Evolutionary conservation across 2,329 filamentous ascomycete genomes (phyloP).

Genomic region (Colletotrichum lini): DNA sequence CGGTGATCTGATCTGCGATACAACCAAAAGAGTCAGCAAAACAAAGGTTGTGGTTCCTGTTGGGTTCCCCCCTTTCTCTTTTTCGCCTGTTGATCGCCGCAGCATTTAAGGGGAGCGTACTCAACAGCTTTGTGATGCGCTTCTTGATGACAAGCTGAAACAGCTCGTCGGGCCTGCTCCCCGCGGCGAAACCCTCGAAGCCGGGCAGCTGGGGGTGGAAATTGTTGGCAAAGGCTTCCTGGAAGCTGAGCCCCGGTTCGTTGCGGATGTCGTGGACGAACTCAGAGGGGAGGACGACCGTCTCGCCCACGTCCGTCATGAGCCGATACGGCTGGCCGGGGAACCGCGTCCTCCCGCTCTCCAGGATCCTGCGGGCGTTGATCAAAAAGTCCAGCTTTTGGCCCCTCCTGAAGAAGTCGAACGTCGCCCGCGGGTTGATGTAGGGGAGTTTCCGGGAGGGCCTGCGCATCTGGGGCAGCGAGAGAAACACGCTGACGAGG

Average conservation of each 20-base stretch:
- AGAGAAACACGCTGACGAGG: not conserved
- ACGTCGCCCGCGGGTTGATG: constrained; percentile 5
- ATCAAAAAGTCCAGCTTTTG: constrained; percentile 6
- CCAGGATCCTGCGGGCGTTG: constrained; percentile 22
- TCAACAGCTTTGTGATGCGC: constrained; percentile 42
- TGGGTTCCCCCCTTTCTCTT: too few species aligned
- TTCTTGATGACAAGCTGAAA: constrained; percentile 42
- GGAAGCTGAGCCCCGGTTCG: constrained; percentile 43
- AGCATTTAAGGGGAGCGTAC: constrained; percentile 19
- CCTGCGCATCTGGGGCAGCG: constrained; percentile 11
- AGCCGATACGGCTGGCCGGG: constrained; percentile 41
- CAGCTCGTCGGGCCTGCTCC: constrained; percentile 22
- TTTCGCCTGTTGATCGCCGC: too few species aligned
- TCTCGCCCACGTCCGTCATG: constrained; percentile 42
- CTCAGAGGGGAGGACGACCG: constrained; percentile 42
- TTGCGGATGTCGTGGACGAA: constrained; percentile 46
- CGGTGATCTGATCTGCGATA: constrained; percentile 28
- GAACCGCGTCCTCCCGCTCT: constrained; percentile 4
- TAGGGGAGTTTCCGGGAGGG: constrained; percentile 33
- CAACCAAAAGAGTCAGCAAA: not conserved
- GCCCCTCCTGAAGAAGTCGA: constrained; percentile 12
- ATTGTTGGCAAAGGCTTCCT: constrained; percentile 16
- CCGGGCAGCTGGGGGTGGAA: constrained; percentile 42
- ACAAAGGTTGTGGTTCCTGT: not conserved
- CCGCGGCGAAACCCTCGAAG: constrained; percentile 37